Conservation (phyloP, 2,329 filamentous ascomycete species). For the Alternaria angustiovoidea region DNA sequence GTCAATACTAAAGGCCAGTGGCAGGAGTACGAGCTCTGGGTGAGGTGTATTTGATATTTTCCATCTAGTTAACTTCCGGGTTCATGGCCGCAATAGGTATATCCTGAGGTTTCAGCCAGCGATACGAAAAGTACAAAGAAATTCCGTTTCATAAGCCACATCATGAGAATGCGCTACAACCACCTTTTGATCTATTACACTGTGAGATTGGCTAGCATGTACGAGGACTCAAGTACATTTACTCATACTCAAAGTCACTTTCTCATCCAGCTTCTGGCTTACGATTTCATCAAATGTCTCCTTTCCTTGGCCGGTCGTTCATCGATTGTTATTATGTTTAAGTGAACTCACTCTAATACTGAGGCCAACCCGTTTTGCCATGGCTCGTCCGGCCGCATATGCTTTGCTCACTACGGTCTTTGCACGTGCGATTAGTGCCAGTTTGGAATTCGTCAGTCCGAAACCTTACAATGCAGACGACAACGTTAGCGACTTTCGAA, state of each 20-base stretch:
- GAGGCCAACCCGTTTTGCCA: neutral
- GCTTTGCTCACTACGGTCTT: neutral
- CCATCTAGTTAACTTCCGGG: neutral
- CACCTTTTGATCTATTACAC: neutral
- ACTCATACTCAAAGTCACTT: neutral
- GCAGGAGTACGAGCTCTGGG: neutral
- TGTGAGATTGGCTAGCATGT: neutral
- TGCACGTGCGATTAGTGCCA: neutral
- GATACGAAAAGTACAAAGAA: neutral
- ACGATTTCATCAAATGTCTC: neutral
- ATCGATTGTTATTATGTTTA: neutral
- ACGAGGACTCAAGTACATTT: neutral
- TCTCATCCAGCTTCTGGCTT: neutral
- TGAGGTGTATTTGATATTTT: neutral
- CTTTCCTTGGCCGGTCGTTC: neutral
- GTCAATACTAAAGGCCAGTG: neutral
- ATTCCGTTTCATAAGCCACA: neutral
- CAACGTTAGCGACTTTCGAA: neutral
- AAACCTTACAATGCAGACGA: neutral
- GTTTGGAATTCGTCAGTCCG: constrained; percentile 13
- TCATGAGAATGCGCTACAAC: neutral
- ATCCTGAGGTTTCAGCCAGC: neutral
- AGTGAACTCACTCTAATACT: neutral
- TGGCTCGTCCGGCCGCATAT: neutral
- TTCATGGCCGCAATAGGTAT: neutral